phyloP scores from a whole-genome alignment of 176 grass and related monocot species.

The Bothriochloa decipiens region DNA sequence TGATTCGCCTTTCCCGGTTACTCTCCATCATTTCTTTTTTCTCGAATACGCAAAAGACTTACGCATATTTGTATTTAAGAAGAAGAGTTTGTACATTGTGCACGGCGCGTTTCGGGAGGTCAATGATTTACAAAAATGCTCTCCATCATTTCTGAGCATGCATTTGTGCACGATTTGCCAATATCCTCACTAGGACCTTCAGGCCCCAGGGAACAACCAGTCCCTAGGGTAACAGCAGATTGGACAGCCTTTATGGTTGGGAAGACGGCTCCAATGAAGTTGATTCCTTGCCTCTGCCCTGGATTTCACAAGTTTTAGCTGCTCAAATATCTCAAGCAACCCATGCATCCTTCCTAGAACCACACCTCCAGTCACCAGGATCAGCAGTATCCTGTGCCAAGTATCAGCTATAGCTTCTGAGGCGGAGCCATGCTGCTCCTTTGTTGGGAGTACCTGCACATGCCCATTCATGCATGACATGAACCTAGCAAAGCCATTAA shows the following conservation, averaged over 20 bases:
- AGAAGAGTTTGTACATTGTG: no score
- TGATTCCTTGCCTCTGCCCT: conserved; percentile 59
- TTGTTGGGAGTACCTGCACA: conserved; percentile 95
- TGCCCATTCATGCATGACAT: conserved; percentile 98
- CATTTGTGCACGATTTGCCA: conserved; percentile 92
- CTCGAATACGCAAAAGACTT: no score
- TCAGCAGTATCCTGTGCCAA: conserved; percentile 94
- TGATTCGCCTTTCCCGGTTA: conserved; percentile 86
- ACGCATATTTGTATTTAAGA: no score
- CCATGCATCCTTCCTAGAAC: conserved; percentile 98
- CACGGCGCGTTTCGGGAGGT: no score
- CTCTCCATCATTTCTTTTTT: no score
- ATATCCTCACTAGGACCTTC: conserved; percentile 97
- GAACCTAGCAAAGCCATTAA: conserved; percentile 65
- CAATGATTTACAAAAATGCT: no score
- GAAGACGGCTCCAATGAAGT: conserved; percentile 74
- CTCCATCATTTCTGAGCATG: conserved; percentile 98
- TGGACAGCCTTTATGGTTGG: conserved; percentile 83
- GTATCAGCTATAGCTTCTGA: conserved; percentile 91
- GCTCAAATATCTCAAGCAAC: conserved; percentile 86
- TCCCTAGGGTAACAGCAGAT: conserved; percentile 85
- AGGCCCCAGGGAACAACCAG: conserved; percentile 87
- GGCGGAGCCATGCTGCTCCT: conserved; percentile 92
- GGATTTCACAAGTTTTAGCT: conserved; percentile 66
- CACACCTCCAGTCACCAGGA: conserved; percentile 88